phyloP scores from a whole-genome alignment of 192 early-diverging fungal species.

The Backusella macrospora region DNA sequence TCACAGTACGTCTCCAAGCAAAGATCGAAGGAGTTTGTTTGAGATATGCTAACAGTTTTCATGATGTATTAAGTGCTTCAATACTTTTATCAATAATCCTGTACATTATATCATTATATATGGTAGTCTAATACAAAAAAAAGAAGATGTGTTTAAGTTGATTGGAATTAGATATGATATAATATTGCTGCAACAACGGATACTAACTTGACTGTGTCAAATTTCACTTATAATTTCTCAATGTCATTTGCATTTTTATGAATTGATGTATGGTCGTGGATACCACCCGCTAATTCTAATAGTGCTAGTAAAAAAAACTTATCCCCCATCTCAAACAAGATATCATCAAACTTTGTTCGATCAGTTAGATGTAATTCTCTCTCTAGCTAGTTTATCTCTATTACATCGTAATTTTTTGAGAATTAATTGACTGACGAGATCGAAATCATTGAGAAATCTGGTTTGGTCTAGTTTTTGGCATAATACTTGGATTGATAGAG shows the following conservation, averaged over 20 bases:
- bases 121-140: background rate
- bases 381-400: slow-evolving; percentile 4
- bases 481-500: no score
- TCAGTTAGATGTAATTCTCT: background rate
- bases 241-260: background rate
- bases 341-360: slow-evolving; percentile 6
- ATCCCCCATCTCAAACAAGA: slow-evolving; percentile 2
- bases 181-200: background rate
- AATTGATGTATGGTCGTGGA: slow-evolving; percentile 1
- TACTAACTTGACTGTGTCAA: no score
- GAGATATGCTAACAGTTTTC: background rate
- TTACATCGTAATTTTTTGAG: background rate
- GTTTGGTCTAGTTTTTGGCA: no score
- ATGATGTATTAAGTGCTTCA: background rate
- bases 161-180: background rate
- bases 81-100: background rate
- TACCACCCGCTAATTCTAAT: background rate
- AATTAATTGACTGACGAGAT: slow-evolving; percentile 1
- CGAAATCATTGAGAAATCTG: background rate
- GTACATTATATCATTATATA: slow-evolving; percentile 2
- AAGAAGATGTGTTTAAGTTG: background rate
- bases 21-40: slow-evolving; percentile 9
- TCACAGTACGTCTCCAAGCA: slow-evolving; percentile 3
- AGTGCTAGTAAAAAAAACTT: background rate
- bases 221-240: background rate